Evolutionary conservation across 345 rosid genomes (phyloP), one percentile per base, ranked within the genome.

Genomic region (Passiflora organensis): DNA sequence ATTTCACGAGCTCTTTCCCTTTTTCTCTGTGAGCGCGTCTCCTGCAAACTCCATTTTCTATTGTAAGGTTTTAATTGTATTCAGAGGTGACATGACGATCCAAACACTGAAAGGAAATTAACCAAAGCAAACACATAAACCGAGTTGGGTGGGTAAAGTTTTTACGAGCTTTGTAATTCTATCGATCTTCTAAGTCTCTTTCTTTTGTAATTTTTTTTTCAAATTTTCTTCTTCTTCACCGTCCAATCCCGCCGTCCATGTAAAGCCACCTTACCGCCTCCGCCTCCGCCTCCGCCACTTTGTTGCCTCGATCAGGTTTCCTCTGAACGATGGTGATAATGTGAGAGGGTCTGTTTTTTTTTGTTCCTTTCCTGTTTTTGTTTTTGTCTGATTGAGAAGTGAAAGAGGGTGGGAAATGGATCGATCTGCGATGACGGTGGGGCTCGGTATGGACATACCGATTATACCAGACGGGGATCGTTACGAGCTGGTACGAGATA

Each of bases 391-490:
- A 24, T 53, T 16, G 41, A 54, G 54, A 19, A n/a, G 13, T 19
- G n/a, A 34, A 21, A 24, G 15, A 25, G 23, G 46, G n/a, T n/a
- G 8, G 34, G 5, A 8, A 16, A 89, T 93, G 99, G 85, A 89
- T 82, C 85, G 95, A 43, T 21, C 77, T 59, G 83, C 80, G 69
- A 63, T 75, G 38, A 84, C 81, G 28, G 85, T 69, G 41, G 94
- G 89, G 39, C 86, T 90, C 0, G 94, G 87, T 1, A 89, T 86
- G 96, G 96, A 93, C 71, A 0, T 93, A 89, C 97, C 95, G 75
- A 93, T 89, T 71, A 78, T 84, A 81, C 96, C 89, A 78, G 96
- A 93, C 39, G 83, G 95, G 45, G 96, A 89, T 68, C 84, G 95
- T 1, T 93, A 84, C 63, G 99, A 93, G 69, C 78, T 86, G 28